Percentiles rank a stretch among this genome's conserved stretches.
Conservation (phyloP, 345 rosid species). For the Raphanus raphanistrum region DNA sequence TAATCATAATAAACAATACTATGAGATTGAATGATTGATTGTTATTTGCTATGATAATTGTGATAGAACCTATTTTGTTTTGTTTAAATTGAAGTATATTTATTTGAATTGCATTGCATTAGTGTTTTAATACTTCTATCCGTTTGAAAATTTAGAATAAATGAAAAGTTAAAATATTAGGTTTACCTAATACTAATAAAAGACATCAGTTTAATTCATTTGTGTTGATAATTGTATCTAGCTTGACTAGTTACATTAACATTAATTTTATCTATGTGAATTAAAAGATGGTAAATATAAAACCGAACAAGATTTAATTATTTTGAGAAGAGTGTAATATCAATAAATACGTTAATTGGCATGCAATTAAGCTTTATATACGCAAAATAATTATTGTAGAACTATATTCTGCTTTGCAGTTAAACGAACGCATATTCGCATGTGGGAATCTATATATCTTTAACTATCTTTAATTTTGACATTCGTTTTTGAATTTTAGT, state of each 20-base stretch:
- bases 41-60: background rate
- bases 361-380: background rate
- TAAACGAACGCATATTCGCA: too few species aligned
- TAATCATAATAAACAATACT: background rate
- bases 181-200: background rate
- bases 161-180: background rate
- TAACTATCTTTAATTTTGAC: background rate
- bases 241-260: conserved; percentile 9
- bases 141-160: background rate
- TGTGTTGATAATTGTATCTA: conserved; percentile 9
- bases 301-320: conserved; percentile 25
- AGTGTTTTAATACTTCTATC: background rate
- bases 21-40: background rate
- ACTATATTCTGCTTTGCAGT: background rate
- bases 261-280: background rate
- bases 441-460: background rate
- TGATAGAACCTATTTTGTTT: background rate
- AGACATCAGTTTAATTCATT: background rate
- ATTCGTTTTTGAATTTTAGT: background rate
- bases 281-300: conserved; percentile 11
- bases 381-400: background rate
- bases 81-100: background rate
- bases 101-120: background rate
- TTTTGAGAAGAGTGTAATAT: conserved; percentile 30
- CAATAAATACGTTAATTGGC: conserved; percentile 20